These are phyloP conservation scores for Lodderomyces jiufengensis DNA, from an alignment of 1,139 yeast species.

Conservation along the genomic window DNA sequence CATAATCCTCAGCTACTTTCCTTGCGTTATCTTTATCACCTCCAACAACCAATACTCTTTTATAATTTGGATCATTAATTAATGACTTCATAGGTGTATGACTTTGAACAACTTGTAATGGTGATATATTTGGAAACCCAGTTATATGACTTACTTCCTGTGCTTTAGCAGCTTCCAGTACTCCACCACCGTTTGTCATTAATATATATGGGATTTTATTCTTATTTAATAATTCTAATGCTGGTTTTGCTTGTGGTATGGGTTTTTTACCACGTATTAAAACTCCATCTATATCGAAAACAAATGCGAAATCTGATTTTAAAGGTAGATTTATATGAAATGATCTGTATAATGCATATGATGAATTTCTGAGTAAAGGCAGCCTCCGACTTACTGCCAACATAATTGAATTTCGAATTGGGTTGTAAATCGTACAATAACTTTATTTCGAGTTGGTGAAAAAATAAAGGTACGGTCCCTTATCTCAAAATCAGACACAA, in stretches of 20 bases:
- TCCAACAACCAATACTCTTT: constrained; percentile 77
- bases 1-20: constrained; percentile 71
- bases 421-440: too few relatives aligned
- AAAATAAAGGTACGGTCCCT: too few relatives aligned
- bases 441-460: too few relatives aligned
- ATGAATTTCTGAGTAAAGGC: too few relatives aligned
- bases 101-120: constrained; percentile 75
- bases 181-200: constrained; percentile 93
- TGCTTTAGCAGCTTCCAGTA: constrained; percentile 60
- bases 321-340: too few relatives aligned
- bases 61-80: constrained; percentile 39
- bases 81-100: constrained; percentile 85
- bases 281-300: constrained; percentile 80
- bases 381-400: too few relatives aligned
- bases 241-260: constrained; percentile 63
- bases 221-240: constrained; percentile 55
- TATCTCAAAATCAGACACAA: too few relatives aligned
- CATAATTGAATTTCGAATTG: too few relatives aligned
- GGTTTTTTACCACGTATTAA: constrained; percentile 70
- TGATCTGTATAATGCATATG: too few relatives aligned
- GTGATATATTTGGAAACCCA: constrained; percentile 38
- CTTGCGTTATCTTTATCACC: constrained; percentile 72
- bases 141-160: constrained; percentile 51
- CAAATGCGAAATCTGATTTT: constrained; percentile 21
- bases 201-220: constrained; percentile 74